Percentiles rank a stretch among this genome's conserved stretches.
These are phyloP conservation scores for Aspergillus bombycis DNA, from an alignment of 2,329 filamentous ascomycete genomes.

Conservation along the genomic window DNA sequence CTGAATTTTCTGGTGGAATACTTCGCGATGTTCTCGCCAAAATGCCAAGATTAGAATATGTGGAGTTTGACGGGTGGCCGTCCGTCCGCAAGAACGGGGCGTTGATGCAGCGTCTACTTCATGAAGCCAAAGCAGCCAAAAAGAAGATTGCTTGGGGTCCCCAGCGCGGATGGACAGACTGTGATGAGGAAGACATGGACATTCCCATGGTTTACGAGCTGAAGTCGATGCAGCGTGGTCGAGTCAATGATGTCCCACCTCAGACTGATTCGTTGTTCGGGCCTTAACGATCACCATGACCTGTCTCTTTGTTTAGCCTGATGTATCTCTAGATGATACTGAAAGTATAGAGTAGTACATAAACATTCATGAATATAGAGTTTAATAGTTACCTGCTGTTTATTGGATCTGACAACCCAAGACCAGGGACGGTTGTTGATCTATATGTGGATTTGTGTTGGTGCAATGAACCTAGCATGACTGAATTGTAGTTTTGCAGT, in stretches of 20 bases:
- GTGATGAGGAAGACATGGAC: constrained; percentile 26
- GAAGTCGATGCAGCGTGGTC: background rate
- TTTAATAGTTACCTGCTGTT: background rate
- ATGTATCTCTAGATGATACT: background rate
- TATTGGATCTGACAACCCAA: background rate
- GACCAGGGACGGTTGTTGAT: background rate
- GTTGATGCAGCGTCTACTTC: constrained; percentile 53
- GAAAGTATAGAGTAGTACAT: background rate
- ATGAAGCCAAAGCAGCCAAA: constrained; percentile 36
- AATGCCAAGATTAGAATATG: constrained; percentile 51
- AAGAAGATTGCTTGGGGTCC: constrained; percentile 46
- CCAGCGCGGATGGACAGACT: constrained; percentile 42
- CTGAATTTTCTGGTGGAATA: constrained; percentile 56
- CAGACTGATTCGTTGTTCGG: constrained; percentile 1
- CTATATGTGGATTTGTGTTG: background rate
- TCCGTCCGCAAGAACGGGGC: constrained; percentile 55
- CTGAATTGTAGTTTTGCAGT: constrained; percentile 5
- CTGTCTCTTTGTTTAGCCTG: background rate
- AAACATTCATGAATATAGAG: background rate
- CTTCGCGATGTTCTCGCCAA: constrained; percentile 54
- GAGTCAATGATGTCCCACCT: background rate
- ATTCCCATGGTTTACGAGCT: constrained; percentile 19
- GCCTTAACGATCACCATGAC: background rate
- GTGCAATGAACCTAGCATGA: background rate
- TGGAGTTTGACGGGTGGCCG: constrained; percentile 62